These are phyloP conservation scores for Citrullus colocynthis DNA, from an alignment of 306 rosid species.

Conservation along the genomic window DNA sequence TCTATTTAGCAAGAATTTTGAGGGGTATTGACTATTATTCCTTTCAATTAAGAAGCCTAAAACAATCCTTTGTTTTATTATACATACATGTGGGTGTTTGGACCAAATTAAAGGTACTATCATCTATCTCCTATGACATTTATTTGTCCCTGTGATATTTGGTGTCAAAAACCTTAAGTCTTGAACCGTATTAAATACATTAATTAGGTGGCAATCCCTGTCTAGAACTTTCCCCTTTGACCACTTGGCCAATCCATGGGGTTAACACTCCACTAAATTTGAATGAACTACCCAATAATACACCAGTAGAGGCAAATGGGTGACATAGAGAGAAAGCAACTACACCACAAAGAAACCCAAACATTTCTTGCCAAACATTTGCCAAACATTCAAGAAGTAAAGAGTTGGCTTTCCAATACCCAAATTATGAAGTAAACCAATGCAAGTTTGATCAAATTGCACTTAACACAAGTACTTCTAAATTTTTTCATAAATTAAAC, in stretches of 20 bases:
- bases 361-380: background rate
- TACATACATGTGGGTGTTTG: background rate
- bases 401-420: background rate
- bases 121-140: background rate
- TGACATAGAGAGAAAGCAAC: background rate
- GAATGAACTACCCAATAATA: background rate
- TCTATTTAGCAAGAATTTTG: background rate
- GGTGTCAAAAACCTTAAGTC: background rate
- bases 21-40: background rate
- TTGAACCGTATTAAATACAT: background rate
- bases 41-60: background rate
- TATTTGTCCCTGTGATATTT: background rate
- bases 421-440: background rate
- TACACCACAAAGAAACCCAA: background rate
- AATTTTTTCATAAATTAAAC: background rate
- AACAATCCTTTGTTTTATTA: background rate
- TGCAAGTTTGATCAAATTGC: background rate
- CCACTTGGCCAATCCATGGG: background rate
- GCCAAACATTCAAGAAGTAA: background rate
- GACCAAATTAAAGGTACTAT: background rate
- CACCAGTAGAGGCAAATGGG: background rate
- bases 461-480: background rate
- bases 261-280: background rate
- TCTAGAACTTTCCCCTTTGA: background rate
- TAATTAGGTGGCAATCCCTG: background rate